Base-by-base conservation (phyloP, 495 filamentous ascomycete genomes). In the Penicillium antarcticum region DNA sequence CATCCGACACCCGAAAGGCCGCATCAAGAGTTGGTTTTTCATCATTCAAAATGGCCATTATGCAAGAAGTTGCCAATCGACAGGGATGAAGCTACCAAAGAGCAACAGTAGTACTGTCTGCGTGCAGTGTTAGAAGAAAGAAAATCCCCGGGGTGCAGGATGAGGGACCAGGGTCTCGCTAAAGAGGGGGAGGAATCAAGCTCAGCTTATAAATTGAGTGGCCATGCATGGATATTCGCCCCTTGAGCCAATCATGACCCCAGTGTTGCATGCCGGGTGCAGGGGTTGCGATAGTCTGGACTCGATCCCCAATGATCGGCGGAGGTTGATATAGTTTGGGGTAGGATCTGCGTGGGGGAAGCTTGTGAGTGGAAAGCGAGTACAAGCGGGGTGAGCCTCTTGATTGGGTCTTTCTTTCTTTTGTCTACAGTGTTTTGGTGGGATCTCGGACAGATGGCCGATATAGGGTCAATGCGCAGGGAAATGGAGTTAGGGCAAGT, bases 1-100 rank as follows among this genome's bases (percentile, higher is more conserved):
- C 11, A 47, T 70, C 69, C 2, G 55, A 57, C 8, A 46, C 33
- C 18, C 49, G 55, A n/a, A 53, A 47, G 0, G 32, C 42, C 11
- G 44, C 19, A n/a, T 55, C 40, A 4, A 38, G n/a, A 12, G 42
- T 13, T 2, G 38, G 42, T 41, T 58, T 57, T 19, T 69, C 60
- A 21, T 62, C 61, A 4, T 26, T 23, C 2, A 38, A 8, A 16
- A 45, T 16, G 2, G 53, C 37, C 63, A 67, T 63, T 1, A n/a
- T 57, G 39, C 43, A 33, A 14, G 35, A 40, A 23, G 35, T 26
- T 17, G 3, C 23, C 12, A 23, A 39, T 26, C 18, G 3, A 18
- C 24, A 32, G 14, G 5, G 24, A 11, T n/a, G 17, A 8, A 12
- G 14, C 11, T 18, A 32, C 7, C 3, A 5, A 14, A 19, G 7